Evolutionary conservation across 2,329 filamentous ascomycete genomes (phyloP).

Genomic region (Pyrenochaeta sp.): DNA sequence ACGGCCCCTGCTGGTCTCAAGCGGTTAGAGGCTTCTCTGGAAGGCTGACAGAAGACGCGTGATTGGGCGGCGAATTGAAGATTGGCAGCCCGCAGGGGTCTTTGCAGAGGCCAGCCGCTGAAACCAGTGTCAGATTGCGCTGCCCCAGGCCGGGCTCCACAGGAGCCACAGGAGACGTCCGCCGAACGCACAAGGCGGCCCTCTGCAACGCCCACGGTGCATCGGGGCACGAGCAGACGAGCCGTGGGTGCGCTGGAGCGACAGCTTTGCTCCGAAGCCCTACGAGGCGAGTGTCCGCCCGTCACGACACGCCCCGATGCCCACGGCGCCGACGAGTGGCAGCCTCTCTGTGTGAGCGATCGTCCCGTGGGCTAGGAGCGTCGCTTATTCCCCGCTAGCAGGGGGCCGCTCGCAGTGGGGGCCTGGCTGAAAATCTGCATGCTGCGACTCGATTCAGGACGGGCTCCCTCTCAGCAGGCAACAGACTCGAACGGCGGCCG

Average conservation of each 20-base stretch:
- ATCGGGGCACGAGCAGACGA: conserved; percentile 3
- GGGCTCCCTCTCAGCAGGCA: too few species aligned
- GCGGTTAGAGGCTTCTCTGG: conserved; percentile 14
- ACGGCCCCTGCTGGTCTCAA: conserved; percentile 15
- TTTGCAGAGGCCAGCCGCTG: conserved; percentile 14
- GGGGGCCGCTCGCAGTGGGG: conserved; percentile 8
- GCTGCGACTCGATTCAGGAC: conserved; percentile 15
- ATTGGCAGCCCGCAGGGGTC: conserved; percentile 16
- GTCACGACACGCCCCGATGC: too few species aligned
- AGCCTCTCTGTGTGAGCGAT: too few species aligned
- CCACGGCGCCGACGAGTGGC: too few species aligned
- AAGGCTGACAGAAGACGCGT: conserved; percentile 7
- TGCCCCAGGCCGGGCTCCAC: conserved; percentile 13
- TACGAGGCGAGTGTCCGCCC: conserved; percentile 5
- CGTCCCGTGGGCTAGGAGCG: conserved; percentile 14
- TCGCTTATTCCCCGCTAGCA: conserved; percentile 1
- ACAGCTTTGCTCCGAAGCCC: not conserved
- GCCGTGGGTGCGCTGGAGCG: too few species aligned
- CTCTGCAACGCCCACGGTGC: not conserved
- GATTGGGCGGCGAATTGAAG: conserved; percentile 23
- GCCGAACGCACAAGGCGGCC: conserved; percentile 1
- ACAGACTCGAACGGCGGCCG: conserved; percentile 1
- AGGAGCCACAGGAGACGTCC: conserved; percentile 3
- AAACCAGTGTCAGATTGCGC: conserved; percentile 20
- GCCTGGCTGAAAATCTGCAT: conserved; percentile 17